Evolutionary conservation across 805 yeast genomes (phyloP).

Genomic region (Yarrowia bubula): DNA sequence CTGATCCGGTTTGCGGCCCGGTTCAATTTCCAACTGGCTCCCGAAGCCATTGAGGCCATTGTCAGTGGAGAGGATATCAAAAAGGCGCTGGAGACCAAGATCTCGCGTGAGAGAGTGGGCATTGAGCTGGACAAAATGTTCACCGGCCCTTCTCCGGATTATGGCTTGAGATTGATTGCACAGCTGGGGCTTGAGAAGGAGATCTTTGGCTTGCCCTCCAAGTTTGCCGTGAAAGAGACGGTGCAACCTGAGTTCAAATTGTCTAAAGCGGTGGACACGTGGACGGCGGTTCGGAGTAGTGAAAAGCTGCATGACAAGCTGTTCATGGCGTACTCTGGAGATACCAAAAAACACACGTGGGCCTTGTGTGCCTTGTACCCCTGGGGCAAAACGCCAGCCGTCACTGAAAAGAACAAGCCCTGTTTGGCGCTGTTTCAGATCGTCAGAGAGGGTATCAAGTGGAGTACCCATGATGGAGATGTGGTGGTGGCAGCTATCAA

Average conservation of each 20-base stretch:
- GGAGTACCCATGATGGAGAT: constrained; percentile 56
- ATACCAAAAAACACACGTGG: not conserved
- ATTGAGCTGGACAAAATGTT: constrained; percentile 77
- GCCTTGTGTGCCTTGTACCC: constrained; percentile 38
- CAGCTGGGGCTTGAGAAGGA: constrained; percentile 54
- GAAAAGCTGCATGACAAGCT: not conserved
- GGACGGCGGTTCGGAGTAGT: constrained; percentile 29
- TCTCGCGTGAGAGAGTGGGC: constrained; percentile 88
- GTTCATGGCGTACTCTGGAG: not conserved
- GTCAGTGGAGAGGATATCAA: constrained; percentile 50
- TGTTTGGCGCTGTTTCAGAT: constrained; percentile 50
- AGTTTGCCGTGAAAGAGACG: constrained; percentile 29
- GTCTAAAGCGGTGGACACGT: constrained; percentile 3
- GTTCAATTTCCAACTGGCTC: constrained; percentile 65
- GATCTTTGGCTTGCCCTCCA: constrained; percentile 49
- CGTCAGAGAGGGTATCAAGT: constrained; percentile 67
- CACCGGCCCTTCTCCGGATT: constrained; percentile 57
- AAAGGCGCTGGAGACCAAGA: constrained; percentile 61
- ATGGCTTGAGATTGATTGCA: constrained; percentile 61
- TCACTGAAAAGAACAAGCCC: constrained; percentile 42
- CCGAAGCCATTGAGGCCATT: constrained; percentile 62
- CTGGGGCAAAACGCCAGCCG: constrained; percentile 45
- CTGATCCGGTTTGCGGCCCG: constrained; percentile 82
- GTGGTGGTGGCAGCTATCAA: constrained; percentile 47
- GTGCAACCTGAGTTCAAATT: constrained; percentile 18